Evolutionary conservation across 2,329 filamentous ascomycete species (phyloP).

Genomic region (Aaosphaeria pasadenensis): DNA sequence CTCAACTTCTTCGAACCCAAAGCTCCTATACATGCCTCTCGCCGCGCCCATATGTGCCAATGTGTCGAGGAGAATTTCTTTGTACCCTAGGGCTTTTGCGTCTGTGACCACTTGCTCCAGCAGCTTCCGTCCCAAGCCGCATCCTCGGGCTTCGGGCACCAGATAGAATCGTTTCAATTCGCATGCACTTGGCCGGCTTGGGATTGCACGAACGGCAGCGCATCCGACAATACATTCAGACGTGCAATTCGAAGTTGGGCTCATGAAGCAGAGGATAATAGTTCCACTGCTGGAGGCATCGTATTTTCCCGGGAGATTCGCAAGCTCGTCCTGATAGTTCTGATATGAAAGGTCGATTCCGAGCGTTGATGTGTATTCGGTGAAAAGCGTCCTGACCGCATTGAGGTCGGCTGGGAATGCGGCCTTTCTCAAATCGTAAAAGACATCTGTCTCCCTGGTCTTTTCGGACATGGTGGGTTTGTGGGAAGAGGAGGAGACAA

Average conservation of each 20-base stretch:
- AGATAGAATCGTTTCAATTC: slow-evolving; percentile 62
- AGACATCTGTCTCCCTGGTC: too few relatives aligned
- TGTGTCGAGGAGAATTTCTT: slow-evolving; percentile 56
- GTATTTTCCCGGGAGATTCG: slow-evolving; percentile 55
- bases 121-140: slow-evolving; percentile 49
- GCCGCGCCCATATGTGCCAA: slow-evolving; percentile 52
- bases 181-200: slow-evolving; percentile 22
- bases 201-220: slow-evolving; percentile 44
- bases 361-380: slow-evolving; percentile 42
- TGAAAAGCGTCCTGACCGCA: slow-evolving; percentile 36
- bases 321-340: slow-evolving; percentile 52
- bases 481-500: too few relatives aligned
- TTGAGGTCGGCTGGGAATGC: slow-evolving; percentile 41
- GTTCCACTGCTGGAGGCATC: slow-evolving; percentile 43
- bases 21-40: slow-evolving; percentile 46
- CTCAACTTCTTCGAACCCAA: slow-evolving; percentile 52
- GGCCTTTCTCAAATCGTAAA: slow-evolving; percentile 17
- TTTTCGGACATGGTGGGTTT: too few relatives aligned
- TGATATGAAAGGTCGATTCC: slow-evolving; percentile 58
- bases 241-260: slow-evolving; percentile 21
- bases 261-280: slow-evolving; percentile 40
- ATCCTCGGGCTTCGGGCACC: slow-evolving; percentile 45
- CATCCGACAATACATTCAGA: slow-evolving; percentile 42
- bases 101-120: slow-evolving; percentile 44
- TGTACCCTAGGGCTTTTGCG: slow-evolving; percentile 50